Evolutionary conservation across 768 basidiomycete genomes (phyloP).

Genomic region (Termitomyces sp.): DNA sequence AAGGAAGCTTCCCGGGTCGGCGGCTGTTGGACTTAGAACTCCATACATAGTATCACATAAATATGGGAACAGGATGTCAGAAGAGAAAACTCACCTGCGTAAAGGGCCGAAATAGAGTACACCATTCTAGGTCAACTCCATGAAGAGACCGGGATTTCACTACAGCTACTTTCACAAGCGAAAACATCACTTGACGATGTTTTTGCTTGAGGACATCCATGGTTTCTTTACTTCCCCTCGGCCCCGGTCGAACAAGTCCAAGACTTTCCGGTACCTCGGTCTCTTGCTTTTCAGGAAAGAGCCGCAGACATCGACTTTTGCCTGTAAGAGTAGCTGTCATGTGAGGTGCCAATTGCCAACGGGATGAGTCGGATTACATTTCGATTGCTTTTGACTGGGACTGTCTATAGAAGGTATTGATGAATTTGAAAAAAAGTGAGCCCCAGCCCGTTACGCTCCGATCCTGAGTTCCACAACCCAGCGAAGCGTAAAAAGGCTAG

Average conservation of each 20-base stretch:
- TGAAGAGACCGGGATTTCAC: too few species aligned
- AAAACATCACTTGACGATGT: too few species aligned
- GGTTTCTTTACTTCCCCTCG: background rate
- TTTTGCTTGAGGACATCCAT: background rate
- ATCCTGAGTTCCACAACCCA: too few species aligned
- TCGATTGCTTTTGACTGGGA: background rate
- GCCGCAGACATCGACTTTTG: background rate
- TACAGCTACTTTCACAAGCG: background rate
- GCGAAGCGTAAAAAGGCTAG: too few species aligned
- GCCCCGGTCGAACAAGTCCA: background rate
- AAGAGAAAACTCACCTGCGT: background rate
- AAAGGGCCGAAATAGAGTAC: background rate
- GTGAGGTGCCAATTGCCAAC: background rate
- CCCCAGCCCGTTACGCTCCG: too few species aligned
- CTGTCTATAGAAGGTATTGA: too few species aligned
- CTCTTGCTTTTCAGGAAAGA: background rate
- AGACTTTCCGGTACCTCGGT: background rate
- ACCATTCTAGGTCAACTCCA: background rate
- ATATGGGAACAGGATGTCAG: background rate
- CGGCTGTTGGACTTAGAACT: background rate
- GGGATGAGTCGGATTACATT: background rate
- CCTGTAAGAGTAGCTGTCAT: background rate
- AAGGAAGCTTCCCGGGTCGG: background rate
- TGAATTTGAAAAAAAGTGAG: too few species aligned
- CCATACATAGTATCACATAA: background rate